Percentiles rank a stretch among this genome's conserved stretches.
Evolutionary conservation across 2,329 filamentous ascomycete genomes (phyloP).

Genomic region (Pseudocercospora eumusae): DNA sequence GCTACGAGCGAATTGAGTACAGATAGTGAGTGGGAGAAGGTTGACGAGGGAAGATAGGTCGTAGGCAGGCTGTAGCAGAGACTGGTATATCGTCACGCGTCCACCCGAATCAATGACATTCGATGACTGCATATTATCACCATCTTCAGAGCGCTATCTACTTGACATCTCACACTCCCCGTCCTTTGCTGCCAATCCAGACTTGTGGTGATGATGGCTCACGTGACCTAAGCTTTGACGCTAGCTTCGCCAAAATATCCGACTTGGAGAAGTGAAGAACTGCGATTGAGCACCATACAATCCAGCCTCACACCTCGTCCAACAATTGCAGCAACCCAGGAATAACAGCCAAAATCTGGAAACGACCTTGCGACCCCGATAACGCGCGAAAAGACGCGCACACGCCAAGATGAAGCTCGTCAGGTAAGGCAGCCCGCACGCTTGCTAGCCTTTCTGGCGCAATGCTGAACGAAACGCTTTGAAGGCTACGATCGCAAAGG

Average conservation of each 20-base stretch:
- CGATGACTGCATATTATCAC: not conserved
- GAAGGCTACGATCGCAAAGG: conserved; percentile 44
- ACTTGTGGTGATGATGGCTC: not conserved
- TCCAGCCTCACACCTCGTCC: not conserved
- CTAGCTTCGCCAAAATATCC: conserved; percentile 1
- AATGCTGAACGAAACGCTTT: conserved; percentile 49
- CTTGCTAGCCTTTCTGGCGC: conserved; percentile 36
- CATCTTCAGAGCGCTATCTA: not conserved
- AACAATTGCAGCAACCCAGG: not conserved
- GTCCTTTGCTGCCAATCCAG: not conserved
- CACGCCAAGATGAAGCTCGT: conserved; percentile 85
- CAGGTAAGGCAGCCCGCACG: conserved; percentile 63
- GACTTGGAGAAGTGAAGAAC: conserved; percentile 2
- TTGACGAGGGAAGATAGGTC: conserved; percentile 65
- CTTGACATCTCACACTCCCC: not conserved
- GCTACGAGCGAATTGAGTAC: conserved; percentile 57
- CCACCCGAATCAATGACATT: not conserved
- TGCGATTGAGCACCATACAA: not conserved
- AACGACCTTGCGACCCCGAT: not conserved
- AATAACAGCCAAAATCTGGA: not conserved
- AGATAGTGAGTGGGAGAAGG: conserved; percentile 97
- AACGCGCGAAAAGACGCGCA: conserved; percentile 18
- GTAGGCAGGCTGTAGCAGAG: not conserved
- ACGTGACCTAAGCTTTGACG: conserved; percentile 1
- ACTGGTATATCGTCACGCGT: conserved; percentile 2